Base-by-base conservation (phyloP, 2,329 filamentous ascomycete genomes). In the Ceratocystis cacaofunesta region DNA sequence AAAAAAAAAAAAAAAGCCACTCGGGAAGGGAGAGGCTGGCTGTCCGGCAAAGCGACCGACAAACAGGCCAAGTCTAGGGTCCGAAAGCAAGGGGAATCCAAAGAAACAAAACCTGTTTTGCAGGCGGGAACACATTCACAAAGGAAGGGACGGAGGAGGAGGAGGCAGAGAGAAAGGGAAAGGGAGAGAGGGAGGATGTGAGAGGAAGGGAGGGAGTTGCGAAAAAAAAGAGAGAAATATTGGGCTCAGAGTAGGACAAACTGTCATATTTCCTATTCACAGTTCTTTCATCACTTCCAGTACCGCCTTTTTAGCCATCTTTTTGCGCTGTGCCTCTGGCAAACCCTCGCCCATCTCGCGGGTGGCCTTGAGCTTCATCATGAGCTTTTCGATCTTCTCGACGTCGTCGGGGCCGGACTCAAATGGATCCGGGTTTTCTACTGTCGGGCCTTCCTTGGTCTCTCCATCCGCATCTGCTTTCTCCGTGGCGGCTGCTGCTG, bases 201-300 rank as follows among this genome's bases (percentile, higher is more conserved):
- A 36, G 36, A 12, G 30, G 6, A 32, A 32, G 30, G 30, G 30
- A 7, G 30, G 6, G 30, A 32, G 6, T 2, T 6, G 28, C 28
- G 28, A 25, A 25, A 22, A 28, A 7, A 36, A 12, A 12, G 36
- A 36, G 10, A 36, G 8, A 36, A 10, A 36, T 8, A 36, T 12
- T 36, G 36, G 3, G 46, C 7, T 17, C 46, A 19, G 3, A 8
- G 17, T 50, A 8, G 46, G 6, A 7, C 46, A 3, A 17, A 36
- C 36, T 50, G 17, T 60, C 55, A 25, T 19, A 32, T 12, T 22
- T 10, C 17, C 10, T 46, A 10, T 57, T 71, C 68, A 82, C 36
- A 85, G 68, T 61, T 84, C 80, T 70, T 78, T 82, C 84, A 88
- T 86, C 41, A 87, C 81, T 70, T 87, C 84, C 12, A 77, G 78